Evolutionary conservation across 1,284 basidiomycete genomes (phyloP).

Genomic region (Cryptococcus sp.): DNA sequence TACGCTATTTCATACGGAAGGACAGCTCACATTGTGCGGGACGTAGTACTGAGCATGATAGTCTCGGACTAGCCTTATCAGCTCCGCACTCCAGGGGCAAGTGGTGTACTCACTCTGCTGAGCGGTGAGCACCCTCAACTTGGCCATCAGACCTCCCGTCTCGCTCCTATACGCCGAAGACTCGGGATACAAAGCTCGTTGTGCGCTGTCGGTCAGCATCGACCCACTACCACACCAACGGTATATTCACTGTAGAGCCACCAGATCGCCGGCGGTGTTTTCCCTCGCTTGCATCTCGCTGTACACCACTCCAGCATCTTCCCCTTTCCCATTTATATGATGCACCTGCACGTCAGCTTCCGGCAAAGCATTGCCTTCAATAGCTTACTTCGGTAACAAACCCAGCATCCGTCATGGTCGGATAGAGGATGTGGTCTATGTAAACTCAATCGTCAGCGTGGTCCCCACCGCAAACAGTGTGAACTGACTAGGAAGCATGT

Average conservation of each 20-base stretch:
- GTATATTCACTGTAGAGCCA: conserved; percentile 68
- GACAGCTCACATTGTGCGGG: conserved; percentile 77
- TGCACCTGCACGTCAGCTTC: conserved; percentile 60
- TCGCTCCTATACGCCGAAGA: conserved; percentile 90
- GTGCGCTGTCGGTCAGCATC: conserved; percentile 53
- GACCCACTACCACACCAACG: too few relatives aligned
- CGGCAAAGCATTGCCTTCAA: too few relatives aligned
- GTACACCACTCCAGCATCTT: conserved; percentile 94
- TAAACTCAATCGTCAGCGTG: conserved; percentile 55
- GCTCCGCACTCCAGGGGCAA: conserved; percentile 4
- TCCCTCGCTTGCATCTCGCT: conserved; percentile 98
- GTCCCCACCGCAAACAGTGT: too few relatives aligned
- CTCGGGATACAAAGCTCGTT: conserved; percentile 71
- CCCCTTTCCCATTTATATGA: conserved; percentile 83
- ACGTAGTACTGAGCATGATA: conserved; percentile 91
- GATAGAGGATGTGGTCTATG: conserved; percentile 94
- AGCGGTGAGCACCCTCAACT: conserved; percentile 75
- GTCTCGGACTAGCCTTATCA: conserved; percentile 62
- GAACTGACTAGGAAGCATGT: conserved; percentile 67
- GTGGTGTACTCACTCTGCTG: conserved; percentile 69
- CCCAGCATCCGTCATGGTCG: conserved; percentile 84
- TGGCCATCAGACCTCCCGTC: conserved; percentile 93
- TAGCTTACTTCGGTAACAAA: conserved; percentile 88
- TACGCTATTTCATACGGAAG: neutral
- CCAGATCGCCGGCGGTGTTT: conserved; percentile 84